A percentile compares a stretch with the other conserved stretches of the same genome.
These are phyloP conservation scores for Oenanthe javanica DNA, from an alignment of 140 eudicot genomes.

Conservation along the genomic window DNA sequence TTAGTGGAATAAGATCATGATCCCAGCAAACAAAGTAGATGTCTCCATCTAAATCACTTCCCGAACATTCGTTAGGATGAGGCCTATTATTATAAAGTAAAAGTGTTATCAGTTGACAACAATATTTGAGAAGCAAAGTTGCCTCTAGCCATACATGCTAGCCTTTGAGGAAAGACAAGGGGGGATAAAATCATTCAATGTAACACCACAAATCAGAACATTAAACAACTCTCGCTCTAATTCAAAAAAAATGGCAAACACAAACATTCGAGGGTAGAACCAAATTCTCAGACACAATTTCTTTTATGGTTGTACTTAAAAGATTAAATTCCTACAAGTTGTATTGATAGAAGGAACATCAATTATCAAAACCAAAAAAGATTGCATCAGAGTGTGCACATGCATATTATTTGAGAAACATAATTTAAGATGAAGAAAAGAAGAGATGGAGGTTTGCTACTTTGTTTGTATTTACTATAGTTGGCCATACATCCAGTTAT, in stretches of 20 bases:
- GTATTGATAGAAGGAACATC: not conserved
- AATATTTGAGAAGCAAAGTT: too few species aligned
- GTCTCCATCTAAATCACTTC: slow-evolving; percentile 99
- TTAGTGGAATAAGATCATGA: slow-evolving; percentile 57
- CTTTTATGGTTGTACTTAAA: not conserved
- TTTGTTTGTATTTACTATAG: not conserved
- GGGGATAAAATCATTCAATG: not conserved
- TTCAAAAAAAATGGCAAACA: not conserved
- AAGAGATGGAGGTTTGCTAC: not conserved
- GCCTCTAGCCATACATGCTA: not conserved
- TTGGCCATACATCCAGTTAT: not conserved
- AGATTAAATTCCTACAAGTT: not conserved
- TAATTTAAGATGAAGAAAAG: not conserved
- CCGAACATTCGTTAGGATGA: slow-evolving; percentile 97
- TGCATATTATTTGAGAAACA: not conserved
- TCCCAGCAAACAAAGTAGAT: slow-evolving; percentile 93
- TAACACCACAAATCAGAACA: not conserved
- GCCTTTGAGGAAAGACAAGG: not conserved
- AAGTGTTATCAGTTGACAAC: not conserved
- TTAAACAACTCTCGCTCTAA: too few species aligned
- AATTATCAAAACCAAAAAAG: not conserved
- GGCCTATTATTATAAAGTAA: slow-evolving; percentile 38
- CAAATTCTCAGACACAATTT: not conserved
- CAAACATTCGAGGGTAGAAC: not conserved
- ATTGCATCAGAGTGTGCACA: not conserved